Evolutionary conservation across 352 stramenopile species (phyloP).

Genomic region (Phytophthora sansomeana): DNA sequence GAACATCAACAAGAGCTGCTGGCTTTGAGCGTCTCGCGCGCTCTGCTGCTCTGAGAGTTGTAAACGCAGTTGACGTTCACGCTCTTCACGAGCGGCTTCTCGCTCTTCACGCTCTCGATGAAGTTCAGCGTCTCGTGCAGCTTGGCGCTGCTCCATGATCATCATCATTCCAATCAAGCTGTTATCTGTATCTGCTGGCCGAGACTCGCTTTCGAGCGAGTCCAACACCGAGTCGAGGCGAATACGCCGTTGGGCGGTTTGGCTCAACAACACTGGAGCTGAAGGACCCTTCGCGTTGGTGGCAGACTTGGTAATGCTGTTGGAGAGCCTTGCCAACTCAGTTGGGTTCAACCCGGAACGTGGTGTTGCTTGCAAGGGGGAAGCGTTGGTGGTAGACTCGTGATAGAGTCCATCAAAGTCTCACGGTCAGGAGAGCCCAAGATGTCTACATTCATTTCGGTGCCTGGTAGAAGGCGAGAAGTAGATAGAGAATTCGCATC

Average conservation of each 20-base stretch:
- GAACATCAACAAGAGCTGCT: constrained; percentile 3
- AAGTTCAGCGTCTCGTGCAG: neutral
- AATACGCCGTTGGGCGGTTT: neutral
- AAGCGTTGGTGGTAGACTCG: too few species aligned
- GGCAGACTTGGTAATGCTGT: too few species aligned
- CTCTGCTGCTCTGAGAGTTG: neutral
- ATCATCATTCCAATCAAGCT: neutral
- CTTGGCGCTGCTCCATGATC: constrained; percentile 3
- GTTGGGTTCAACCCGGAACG: neutral
- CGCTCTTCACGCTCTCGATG: neutral
- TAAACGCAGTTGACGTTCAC: neutral
- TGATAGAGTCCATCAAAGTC: too few species aligned
- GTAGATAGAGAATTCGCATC: too few species aligned
- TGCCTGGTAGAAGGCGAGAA: too few species aligned
- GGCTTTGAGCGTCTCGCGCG: neutral
- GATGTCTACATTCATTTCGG: too few species aligned
- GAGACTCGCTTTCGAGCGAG: too few species aligned
- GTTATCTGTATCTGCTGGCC: too few species aligned
- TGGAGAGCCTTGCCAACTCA: neutral
- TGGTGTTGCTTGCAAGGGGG: neutral
- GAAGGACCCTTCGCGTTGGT: neutral
- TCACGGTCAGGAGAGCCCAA: too few species aligned
- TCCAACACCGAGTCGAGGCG: neutral
- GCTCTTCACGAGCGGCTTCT: neutral
- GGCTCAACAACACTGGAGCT: neutral